Conservation (phyloP, 768 basidiomycete genomes). For the Saitozyma podzolica region DNA sequence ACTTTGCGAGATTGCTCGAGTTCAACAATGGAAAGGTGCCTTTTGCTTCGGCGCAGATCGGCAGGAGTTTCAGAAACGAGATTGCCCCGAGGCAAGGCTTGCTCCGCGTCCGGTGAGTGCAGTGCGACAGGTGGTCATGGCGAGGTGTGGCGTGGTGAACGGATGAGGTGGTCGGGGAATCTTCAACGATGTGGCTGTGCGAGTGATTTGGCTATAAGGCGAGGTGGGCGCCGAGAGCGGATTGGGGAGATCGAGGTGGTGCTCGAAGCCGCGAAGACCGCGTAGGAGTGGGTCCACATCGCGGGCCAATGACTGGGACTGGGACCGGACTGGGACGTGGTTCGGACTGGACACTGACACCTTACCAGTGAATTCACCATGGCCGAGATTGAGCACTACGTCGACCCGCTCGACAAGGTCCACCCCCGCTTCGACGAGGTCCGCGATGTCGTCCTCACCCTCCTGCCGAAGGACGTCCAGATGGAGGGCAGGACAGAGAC, state of each 20-base stretch:
- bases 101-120: slow-evolving; percentile 73
- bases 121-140: slow-evolving; percentile 7
- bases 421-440: slow-evolving; percentile 83
- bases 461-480: slow-evolving; percentile 85
- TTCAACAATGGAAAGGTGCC: slow-evolving; percentile 97
- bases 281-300: no score
- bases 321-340: no score
- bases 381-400: slow-evolving; percentile 99
- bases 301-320: no score
- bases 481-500: slow-evolving; percentile 67
- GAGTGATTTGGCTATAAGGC: no score
- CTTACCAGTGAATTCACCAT: slow-evolving; percentile 79
- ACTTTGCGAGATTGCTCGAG: slow-evolving; percentile 92
- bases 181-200: no score
- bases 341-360: not conserved
- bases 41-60: slow-evolving; percentile 96
- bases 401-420: slow-evolving; percentile 88
- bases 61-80: slow-evolving; percentile 94
- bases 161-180: no score
- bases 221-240: no score
- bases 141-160: no score
- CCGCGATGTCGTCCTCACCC: slow-evolving; percentile 68
- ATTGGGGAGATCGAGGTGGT: no score
- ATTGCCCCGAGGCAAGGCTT: slow-evolving; percentile 96
- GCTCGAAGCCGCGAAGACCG: no score